phyloP scores from a whole-genome alignment of 768 basidiomycete genomes.

The Amanita pallidorosea region DNA sequence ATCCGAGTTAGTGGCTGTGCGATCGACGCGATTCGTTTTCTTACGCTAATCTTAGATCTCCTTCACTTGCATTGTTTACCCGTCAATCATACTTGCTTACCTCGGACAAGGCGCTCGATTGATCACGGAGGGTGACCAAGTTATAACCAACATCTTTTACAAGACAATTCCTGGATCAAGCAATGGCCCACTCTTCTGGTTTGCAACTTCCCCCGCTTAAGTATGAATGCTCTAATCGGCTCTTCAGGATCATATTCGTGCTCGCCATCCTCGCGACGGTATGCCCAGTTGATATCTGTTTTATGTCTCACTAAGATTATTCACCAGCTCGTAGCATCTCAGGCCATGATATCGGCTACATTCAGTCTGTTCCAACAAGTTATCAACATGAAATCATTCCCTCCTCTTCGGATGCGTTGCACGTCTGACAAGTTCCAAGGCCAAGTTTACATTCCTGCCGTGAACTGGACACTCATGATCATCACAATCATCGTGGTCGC shows the following conservation, averaged over 20 bases:
- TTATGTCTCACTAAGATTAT: neutral
- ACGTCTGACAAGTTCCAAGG: constrained; percentile 53
- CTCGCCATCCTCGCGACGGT: constrained; percentile 58
- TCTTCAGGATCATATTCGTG: constrained; percentile 46
- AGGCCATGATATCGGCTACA: constrained; percentile 61
- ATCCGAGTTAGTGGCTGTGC: constrained; percentile 32
- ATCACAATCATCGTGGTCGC: constrained; percentile 42
- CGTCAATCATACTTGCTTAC: constrained; percentile 51
- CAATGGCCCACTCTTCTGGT: constrained; percentile 53
- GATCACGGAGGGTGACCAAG: constrained; percentile 35
- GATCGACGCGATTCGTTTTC: neutral
- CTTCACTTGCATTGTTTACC: constrained; percentile 44
- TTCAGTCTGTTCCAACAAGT: constrained; percentile 57
- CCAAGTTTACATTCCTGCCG: constrained; percentile 54
- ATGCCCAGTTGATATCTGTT: constrained; percentile 7
- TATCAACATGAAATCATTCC: constrained; percentile 49
- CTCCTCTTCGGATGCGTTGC: constrained; percentile 45
- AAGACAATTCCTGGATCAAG: constrained; percentile 46
- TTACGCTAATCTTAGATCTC: constrained; percentile 26
- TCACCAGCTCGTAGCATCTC: constrained; percentile 44
- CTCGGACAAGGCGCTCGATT: constrained; percentile 63
- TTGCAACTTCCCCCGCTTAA: neutral
- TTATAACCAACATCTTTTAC: constrained; percentile 53
- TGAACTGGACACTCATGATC: constrained; percentile 51
- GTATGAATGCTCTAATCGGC: neutral